These are phyloP conservation scores for Auriscalpium vulgare DNA, from an alignment of 768 basidiomycete species.

Conservation along the genomic window DNA sequence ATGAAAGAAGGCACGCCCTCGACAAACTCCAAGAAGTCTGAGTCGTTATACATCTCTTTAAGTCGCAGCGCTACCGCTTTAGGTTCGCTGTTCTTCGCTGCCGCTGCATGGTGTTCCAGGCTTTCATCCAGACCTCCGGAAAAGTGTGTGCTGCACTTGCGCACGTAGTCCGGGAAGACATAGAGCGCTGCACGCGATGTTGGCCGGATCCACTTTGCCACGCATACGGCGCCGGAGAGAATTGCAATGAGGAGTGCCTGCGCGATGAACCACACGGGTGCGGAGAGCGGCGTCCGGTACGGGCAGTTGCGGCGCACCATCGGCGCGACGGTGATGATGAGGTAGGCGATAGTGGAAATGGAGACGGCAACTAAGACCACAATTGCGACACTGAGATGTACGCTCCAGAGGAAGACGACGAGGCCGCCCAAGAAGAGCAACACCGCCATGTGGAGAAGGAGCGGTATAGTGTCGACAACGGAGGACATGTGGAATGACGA, in stretches of 20 bases:
- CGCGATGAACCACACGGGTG: not conserved
- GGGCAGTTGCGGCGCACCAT: conserved; percentile 6
- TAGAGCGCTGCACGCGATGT: not conserved
- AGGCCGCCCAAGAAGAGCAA: conserved; percentile 10
- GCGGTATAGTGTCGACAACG: not conserved
- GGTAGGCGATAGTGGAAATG: not conserved
- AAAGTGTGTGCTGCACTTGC: conserved; percentile 1
- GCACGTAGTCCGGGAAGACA: conserved; percentile 2
- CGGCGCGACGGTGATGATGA: conserved; percentile 3
- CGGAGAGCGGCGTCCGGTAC: conserved; percentile 10
- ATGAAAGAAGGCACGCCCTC: conserved; percentile 7
- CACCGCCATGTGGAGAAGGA: conserved; percentile 9
- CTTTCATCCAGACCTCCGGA: conserved; percentile 2
- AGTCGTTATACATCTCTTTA: not conserved
- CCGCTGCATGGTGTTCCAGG: conserved; percentile 1
- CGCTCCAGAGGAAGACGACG: conserved; percentile 2
- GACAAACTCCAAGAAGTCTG: conserved; percentile 4
- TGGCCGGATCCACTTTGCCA: not conserved
- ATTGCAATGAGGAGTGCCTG: not conserved
- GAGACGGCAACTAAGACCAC: not conserved
- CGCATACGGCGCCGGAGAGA: not conserved
- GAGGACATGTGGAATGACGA: not conserved
- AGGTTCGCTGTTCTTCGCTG: not conserved
- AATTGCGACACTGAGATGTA: conserved; percentile 6
- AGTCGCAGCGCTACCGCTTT: conserved; percentile 2